Conservation (phyloP, 331 rosid genomes). For the Quercus lobata region DNA sequence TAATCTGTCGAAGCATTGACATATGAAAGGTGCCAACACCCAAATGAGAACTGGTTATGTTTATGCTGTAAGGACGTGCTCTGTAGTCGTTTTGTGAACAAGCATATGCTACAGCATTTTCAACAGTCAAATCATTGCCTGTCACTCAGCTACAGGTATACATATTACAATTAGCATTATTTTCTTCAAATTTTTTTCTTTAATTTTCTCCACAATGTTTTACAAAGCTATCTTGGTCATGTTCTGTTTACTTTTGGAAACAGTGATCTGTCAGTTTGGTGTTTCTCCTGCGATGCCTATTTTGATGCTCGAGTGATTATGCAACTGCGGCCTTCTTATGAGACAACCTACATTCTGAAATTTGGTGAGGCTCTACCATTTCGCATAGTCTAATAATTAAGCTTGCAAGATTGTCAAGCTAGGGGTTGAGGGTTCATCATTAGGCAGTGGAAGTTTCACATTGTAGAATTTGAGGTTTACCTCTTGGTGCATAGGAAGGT, state of each 20-base stretch:
- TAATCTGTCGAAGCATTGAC: neutral
- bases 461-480: neutral
- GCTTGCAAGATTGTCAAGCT: slow-evolving; percentile 5
- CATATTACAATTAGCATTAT: neutral
- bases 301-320: slow-evolving; percentile 70
- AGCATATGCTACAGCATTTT: slow-evolving; percentile 76
- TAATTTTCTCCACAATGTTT: neutral
- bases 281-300: slow-evolving; percentile 79
- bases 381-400: slow-evolving; percentile 9
- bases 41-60: slow-evolving; percentile 79
- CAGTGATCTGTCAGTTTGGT: slow-evolving; percentile 89
- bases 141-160: slow-evolving; percentile 77
- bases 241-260: neutral
- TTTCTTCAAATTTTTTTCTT: neutral
- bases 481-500: too few species aligned
- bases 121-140: slow-evolving; percentile 37
- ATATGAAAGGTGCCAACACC: slow-evolving; percentile 57
- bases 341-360: slow-evolving; percentile 59
- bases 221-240: neutral
- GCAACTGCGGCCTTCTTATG: slow-evolving; percentile 56
- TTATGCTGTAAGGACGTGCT: slow-evolving; percentile 65
- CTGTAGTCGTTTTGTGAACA: slow-evolving; percentile 81
- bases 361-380: slow-evolving; percentile 60
- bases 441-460: neutral
- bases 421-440: slow-evolving; percentile 10